phyloP scores from a whole-genome alignment of 1,284 basidiomycete species.

The Somion occarium region DNA sequence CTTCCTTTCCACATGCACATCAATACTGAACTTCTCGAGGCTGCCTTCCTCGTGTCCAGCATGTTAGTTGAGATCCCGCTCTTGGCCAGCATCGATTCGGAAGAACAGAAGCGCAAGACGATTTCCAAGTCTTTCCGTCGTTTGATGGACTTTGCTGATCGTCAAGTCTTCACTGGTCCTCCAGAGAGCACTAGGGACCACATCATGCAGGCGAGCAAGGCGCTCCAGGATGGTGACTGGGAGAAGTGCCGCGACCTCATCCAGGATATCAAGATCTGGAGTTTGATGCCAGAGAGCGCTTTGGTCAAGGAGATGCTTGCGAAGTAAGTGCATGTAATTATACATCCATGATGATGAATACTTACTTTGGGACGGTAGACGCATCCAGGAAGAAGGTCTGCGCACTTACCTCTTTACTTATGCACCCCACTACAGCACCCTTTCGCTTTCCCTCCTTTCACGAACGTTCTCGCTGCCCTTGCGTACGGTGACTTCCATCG shows the following conservation, averaged over 20 bases:
- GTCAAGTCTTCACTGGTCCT: conserved; percentile 97
- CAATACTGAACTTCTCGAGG: conserved; percentile 96
- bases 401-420: conserved; percentile 99
- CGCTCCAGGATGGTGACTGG: conserved; percentile 96
- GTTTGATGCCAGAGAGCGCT: conserved; percentile 85
- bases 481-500: conserved; percentile 83
- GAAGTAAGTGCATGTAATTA: conserved; percentile 62
- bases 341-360: too few species aligned
- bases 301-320: conserved; percentile 94
- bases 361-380: too few species aligned
- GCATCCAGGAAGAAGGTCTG: conserved; percentile 97
- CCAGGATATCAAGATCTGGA: conserved; percentile 97
- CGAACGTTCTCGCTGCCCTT: conserved; percentile 84
- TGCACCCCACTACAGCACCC: conserved; percentile 88
- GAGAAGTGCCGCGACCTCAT: conserved; percentile 91
- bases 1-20: conserved; percentile 99
- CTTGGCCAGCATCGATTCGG: conserved; percentile 89
- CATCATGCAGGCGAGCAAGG: conserved; percentile 99
- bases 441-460: conserved; percentile 85
- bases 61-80: conserved; percentile 99
- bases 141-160: conserved; percentile 94
- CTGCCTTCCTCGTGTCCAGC: conserved; percentile 95
- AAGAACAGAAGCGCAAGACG: conserved; percentile 87
- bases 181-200: conserved; percentile 98
- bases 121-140: conserved; percentile 96